Base-by-base conservation (phyloP, 305 asterid species). In the Fraxinus dipetala region DNA sequence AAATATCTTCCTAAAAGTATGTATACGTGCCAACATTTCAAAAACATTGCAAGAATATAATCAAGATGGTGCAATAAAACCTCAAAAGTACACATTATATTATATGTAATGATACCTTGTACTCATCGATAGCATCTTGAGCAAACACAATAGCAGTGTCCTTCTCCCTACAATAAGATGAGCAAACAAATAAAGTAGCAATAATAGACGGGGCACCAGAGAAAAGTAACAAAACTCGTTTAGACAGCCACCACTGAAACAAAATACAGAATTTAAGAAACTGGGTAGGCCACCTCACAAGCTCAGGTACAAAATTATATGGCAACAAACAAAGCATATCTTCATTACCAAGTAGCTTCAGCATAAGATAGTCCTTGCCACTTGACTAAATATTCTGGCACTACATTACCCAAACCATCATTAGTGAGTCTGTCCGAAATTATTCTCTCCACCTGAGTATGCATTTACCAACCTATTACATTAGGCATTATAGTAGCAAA, bases 301-400 rank as follows among this genome's bases (percentile, higher is more conserved):
- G 86, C 79, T 69, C 79, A 85, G 82, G 51, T 40, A 85, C 31
- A 83, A 78, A 81, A 82, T 72, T 67, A 87, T 56, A 86, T n/a
- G 31, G 16, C 54, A 63, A 16, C 20, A 76, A 2, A 35, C 36
- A 34, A 63, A 79, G 30, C 59, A 76, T 20, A 81, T 32, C 59
- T 2, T 31, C 40, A 78, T 84, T 92, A 97, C 99, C 99, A 97
- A 30, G 99, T 97, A 86, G 94, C 99, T 91, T 97, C 99, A 75
- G 99, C 99, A 87, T 97, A 97, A 78, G 99, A 97, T 30, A 97
- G 94, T 67, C 99, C 99, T 88, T 86, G 91, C 99, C 99, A 97
- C 91, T 97, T 97, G 90, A 97, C 93, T 88, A 97, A 88, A 90
- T 95, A 97, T 88, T 95, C 99, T 73, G 99, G 97, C 76, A 89